These are phyloP conservation scores for Lasiodiplodia gonubiensis DNA, from an alignment of 2,329 filamentous ascomycete species.

Conservation along the genomic window DNA sequence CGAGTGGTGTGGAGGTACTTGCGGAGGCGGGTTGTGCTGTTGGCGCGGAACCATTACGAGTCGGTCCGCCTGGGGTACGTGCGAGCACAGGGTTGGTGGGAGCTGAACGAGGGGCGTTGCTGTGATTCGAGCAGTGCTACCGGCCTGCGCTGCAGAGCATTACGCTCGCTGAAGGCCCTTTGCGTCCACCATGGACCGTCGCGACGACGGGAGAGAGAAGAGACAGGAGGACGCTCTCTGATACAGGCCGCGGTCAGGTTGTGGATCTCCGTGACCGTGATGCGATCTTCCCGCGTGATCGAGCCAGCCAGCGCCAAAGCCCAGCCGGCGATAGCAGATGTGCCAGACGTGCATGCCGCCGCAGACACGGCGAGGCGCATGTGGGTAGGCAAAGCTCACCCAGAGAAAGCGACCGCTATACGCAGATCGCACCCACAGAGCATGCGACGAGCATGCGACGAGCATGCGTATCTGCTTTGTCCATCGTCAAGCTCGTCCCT, in stretches of 20 bases:
- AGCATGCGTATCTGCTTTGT: neutral
- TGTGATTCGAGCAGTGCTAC: conserved; percentile 23
- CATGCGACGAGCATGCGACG: too few relatives aligned
- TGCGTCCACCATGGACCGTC: conserved; percentile 17
- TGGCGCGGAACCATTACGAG: conserved; percentile 28
- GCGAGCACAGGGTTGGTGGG: conserved; percentile 26
- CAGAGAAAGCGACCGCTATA: neutral
- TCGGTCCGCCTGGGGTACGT: conserved; percentile 23
- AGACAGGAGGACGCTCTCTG: conserved; percentile 2
- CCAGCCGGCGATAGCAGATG: conserved; percentile 19
- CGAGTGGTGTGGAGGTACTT: conserved; percentile 21
- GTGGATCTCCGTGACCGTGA: conserved; percentile 25
- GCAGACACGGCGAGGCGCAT: conserved; percentile 14
- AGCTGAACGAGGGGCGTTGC: conserved; percentile 21
- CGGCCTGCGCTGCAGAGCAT: conserved; percentile 22
- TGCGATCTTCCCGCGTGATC: conserved; percentile 27
- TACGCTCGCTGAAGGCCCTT: conserved; percentile 8
- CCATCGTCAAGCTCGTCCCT: neutral
- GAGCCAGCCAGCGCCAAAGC: conserved; percentile 23
- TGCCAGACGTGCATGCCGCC: conserved; percentile 21
- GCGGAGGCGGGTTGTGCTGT: conserved; percentile 25
- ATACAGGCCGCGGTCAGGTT: conserved; percentile 22
- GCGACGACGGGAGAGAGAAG: conserved; percentile 3
- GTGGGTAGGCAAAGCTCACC: neutral
- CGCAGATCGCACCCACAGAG: neutral